Conservation (phyloP, 352 stramenopile genomes). For the Pythium rhizo-oryzae region DNA sequence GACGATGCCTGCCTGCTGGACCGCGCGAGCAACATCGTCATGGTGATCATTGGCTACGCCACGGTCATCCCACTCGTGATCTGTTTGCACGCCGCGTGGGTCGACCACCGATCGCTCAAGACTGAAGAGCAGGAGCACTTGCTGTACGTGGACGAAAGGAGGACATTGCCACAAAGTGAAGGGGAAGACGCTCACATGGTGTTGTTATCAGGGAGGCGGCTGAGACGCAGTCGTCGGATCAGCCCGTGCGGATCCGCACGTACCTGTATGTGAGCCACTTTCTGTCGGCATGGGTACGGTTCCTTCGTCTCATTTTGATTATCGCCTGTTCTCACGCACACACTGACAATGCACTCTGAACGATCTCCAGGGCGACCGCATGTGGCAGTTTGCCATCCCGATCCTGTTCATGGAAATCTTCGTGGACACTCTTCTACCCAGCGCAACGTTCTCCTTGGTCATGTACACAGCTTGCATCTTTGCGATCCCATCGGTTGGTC, state of each 20-base stretch:
- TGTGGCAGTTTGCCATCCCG: constrained; percentile 21
- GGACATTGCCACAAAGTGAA: too few species aligned
- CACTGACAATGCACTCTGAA: neutral
- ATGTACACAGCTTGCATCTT: constrained; percentile 59
- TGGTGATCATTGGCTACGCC: constrained; percentile 54
- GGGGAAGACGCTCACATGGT: too few species aligned
- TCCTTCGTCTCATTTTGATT: too few species aligned
- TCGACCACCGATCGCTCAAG: constrained; percentile 29
- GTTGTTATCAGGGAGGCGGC: too few species aligned
- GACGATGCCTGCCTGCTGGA: constrained; percentile 43
- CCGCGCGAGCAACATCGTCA: constrained; percentile 54
- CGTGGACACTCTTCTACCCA: constrained; percentile 45
- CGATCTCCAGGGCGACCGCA: constrained; percentile 6
- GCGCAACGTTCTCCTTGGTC: constrained; percentile 41
- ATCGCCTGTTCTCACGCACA: too few species aligned
- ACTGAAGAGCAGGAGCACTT: constrained; percentile 35
- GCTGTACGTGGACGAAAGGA: too few species aligned
- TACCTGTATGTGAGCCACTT: constrained; percentile 83
- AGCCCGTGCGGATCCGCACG: constrained; percentile 44
- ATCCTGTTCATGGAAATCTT: constrained; percentile 21
- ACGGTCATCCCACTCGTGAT: constrained; percentile 48
- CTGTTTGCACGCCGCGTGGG: constrained; percentile 42
- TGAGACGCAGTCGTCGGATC: neutral
- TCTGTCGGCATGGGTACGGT: constrained; percentile 71
- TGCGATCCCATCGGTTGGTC: constrained; percentile 67